Percentiles rank a stretch among this genome's conserved stretches.
These are phyloP conservation scores for Boletus pseudo-olivaceus DNA, from an alignment of 768 basidiomycete genomes.

Conservation along the genomic window DNA sequence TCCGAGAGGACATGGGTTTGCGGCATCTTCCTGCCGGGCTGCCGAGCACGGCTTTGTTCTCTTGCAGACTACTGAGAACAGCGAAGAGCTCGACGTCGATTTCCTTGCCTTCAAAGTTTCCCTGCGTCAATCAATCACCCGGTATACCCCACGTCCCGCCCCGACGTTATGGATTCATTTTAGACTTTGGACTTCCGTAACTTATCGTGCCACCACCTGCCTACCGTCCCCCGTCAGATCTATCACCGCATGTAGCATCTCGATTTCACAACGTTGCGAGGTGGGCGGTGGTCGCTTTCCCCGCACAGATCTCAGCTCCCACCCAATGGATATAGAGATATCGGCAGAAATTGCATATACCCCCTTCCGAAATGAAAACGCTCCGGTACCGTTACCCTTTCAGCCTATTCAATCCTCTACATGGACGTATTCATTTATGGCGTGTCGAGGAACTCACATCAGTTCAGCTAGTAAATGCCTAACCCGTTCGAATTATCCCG, in stretches of 20 bases:
- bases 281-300: background rate
- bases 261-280: background rate
- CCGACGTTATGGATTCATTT: background rate
- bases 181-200: background rate
- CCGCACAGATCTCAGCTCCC: background rate
- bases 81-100: too few relatives aligned
- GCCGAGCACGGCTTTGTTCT: conserved; percentile 9
- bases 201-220: background rate
- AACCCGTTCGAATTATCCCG: background rate
- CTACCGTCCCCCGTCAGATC: background rate
- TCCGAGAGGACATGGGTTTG: conserved; percentile 8
- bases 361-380: conserved; percentile 17
- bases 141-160: background rate
- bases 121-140: too few relatives aligned
- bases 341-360: conserved; percentile 2
- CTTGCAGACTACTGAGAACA: too few relatives aligned
- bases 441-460: background rate
- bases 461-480: background rate
- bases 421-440: background rate
- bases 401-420: background rate
- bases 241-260: background rate
- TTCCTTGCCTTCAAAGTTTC: background rate
- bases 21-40: conserved; percentile 23
- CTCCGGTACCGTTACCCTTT: background rate
- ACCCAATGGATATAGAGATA: background rate